Base-by-base conservation (phyloP, 108 stramenopile genomes). In the Asterionellopsis glacialis region DNA sequence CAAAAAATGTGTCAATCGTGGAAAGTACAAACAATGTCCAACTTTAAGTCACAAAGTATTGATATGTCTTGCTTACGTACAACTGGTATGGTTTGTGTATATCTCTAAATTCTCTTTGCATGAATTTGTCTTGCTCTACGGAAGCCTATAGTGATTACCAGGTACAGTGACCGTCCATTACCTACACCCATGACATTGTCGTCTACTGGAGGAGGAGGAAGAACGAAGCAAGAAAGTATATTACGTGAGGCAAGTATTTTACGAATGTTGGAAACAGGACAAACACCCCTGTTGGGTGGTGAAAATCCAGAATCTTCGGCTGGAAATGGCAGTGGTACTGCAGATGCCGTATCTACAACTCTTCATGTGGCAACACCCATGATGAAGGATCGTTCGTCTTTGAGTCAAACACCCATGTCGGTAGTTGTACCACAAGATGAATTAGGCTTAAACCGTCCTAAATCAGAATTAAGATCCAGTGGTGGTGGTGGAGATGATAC, bases 151-250 rank as follows among this genome's bases (percentile, higher is more conserved):
- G n/a, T n/a, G n/a, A n/a, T n/a, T n/a, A n/a, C n/a, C n/a, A n/a
- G n/a, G n/a, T 87, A 90, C 67, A 57, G 83, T 49, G 91, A 91
- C 54, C 79, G 91, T 14, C 88, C 93, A 9, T 69, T 93, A 56
- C 95, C 94, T 19, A 95, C 85, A 39, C 90, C 91, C 23, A 90
- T 87, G 90, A 73, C 90, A 40, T 88, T 89, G n/a, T 86, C 88
- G n/a, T n/a, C n/a, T n/a, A n/a, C 39, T 70, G 72, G 53, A 65
- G 78, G 43, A 44, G 23, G 33, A 45, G 0, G 61, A 33, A 6
- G 45, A 9, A 25, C 65, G 25, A 45, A 52, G 39, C 58, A 70
- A 61, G 42, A 90, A 49, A 47, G 72, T 28, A 80, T 90, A 44
- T 50, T 87, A 58, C 68, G 85, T 50, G 92, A 96, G 66, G 96